Percentiles rank a stretch among this genome's conserved stretches.
Evolutionary conservation across 108 stramenopile species (phyloP).

Genomic region (Cyclotella atomus): DNA sequence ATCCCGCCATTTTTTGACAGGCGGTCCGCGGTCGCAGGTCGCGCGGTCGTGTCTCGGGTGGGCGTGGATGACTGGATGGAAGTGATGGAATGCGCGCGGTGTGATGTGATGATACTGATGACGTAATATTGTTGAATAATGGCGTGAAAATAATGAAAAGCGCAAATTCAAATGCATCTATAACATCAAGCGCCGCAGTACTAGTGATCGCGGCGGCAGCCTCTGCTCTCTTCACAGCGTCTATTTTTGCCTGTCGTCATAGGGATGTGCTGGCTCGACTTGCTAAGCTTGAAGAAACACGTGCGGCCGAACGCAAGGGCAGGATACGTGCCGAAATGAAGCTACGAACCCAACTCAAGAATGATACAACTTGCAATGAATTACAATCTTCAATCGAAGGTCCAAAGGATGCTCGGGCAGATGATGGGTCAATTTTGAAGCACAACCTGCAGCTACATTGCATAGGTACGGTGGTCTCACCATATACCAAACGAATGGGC

Average conservation of each 20-base stretch:
- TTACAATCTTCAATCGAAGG: neutral
- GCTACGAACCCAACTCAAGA: conserved; percentile 62
- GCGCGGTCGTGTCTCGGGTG: too few relatives aligned
- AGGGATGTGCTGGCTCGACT: conserved; percentile 3
- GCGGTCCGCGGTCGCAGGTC: too few relatives aligned
- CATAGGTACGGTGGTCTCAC: conserved; percentile 76
- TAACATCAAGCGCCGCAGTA: too few relatives aligned
- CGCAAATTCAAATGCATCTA: too few relatives aligned
- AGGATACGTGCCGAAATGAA: conserved; percentile 86
- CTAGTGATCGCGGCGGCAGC: conserved; percentile 8
- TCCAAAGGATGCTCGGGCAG: neutral
- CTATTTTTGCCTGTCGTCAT: conserved; percentile 9
- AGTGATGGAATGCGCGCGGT: too few relatives aligned
- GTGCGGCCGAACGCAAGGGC: conserved; percentile 77
- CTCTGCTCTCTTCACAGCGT: conserved; percentile 16
- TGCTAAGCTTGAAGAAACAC: conserved; percentile 53
- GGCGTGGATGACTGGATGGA: too few relatives aligned
- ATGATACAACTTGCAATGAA: conserved; percentile 22
- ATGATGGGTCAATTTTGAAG: neutral
- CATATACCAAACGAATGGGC: conserved; percentile 87
- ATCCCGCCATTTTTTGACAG: too few relatives aligned
- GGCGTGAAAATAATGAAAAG: too few relatives aligned
- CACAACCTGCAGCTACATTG: conserved; percentile 46
- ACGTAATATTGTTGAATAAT: too few relatives aligned
- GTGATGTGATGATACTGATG: too few relatives aligned